These are phyloP conservation scores for Candolleomyces eurysporus DNA, from an alignment of 768 basidiomycete genomes.

Conservation along the genomic window DNA sequence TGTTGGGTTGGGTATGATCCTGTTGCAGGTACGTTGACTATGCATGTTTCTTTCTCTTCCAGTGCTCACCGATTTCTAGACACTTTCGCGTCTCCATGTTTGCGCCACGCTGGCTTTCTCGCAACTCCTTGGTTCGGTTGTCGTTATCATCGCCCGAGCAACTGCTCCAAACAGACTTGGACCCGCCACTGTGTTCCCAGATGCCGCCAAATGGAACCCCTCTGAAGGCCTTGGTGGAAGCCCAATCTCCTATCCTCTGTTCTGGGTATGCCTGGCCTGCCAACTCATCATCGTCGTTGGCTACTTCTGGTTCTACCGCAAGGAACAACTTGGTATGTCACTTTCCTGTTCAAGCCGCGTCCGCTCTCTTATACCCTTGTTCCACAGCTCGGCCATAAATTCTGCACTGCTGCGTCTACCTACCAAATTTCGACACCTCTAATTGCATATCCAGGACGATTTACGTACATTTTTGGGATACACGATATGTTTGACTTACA, in stretches of 20 bases:
- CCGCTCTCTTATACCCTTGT: neutral
- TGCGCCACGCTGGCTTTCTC: constrained; percentile 91
- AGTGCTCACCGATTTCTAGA: constrained; percentile 39
- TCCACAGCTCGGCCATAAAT: constrained; percentile 36
- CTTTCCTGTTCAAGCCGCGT: neutral
- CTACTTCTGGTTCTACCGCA: constrained; percentile 97
- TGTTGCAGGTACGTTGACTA: constrained; percentile 57
- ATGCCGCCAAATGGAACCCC: constrained; percentile 90
- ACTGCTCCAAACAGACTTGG: constrained; percentile 90
- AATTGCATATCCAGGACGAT: neutral
- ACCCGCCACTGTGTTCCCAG: constrained; percentile 88
- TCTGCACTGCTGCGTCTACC: constrained; percentile 1
- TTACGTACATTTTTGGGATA: constrained; percentile 1
- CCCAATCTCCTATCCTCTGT: constrained; percentile 79
- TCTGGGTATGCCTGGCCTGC: constrained; percentile 83
- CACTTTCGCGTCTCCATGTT: constrained; percentile 89
- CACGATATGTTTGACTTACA: neutral
- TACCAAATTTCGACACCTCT: neutral
- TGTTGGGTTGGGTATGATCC: constrained; percentile 90
- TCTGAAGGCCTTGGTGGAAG: constrained; percentile 61
- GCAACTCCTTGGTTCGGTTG: constrained; percentile 84
- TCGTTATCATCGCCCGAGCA: constrained; percentile 91
- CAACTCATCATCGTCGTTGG: constrained; percentile 85
- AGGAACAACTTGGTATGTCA: constrained; percentile 81
- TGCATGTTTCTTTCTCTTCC: constrained; percentile 19